Evolutionary conservation across 257 asterid genomes (phyloP).

Genomic region (Mentha longifolia): DNA sequence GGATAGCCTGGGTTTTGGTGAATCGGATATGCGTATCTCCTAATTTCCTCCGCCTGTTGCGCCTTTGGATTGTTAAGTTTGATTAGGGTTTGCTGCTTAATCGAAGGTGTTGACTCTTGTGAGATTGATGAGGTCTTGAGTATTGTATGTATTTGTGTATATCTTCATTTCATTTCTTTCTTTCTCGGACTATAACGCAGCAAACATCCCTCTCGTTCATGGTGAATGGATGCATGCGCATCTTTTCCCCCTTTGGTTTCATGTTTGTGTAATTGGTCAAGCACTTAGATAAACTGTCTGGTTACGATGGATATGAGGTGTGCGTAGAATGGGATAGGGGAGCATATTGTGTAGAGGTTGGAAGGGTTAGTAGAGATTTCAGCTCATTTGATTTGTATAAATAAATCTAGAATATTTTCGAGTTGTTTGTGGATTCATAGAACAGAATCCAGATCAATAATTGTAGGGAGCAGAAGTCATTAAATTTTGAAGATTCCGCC

Average conservation of each 20-base stretch:
- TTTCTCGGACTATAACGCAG: not conserved
- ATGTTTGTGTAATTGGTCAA: not conserved
- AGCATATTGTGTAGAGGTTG: too few species aligned
- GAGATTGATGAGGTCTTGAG: constrained; percentile 19
- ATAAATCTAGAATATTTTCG: not conserved
- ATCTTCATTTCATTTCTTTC: not conserved
- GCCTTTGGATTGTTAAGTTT: constrained; percentile 7
- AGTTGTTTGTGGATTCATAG: not conserved
- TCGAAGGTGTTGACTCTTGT: constrained; percentile 38
- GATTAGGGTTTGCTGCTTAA: constrained; percentile 34
- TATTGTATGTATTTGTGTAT: constrained; percentile 8
- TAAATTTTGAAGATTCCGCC: not conserved
- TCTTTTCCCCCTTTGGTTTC: not conserved
- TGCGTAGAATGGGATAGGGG: not conserved
- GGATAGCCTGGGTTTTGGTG: not conserved
- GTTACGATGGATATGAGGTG: not conserved
- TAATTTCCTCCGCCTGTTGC: constrained; percentile 1
- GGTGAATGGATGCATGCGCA: not conserved
- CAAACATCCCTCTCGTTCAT: not conserved
- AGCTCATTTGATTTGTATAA: not conserved
- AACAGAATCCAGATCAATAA: not conserved
- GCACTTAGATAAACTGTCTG: not conserved
- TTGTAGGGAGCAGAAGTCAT: not conserved
- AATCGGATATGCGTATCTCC: constrained; percentile 3
- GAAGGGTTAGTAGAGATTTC: too few species aligned